Evolutionary conservation across 1,284 basidiomycete genomes (phyloP).

Genomic region (Rhodotorula sp.): DNA sequence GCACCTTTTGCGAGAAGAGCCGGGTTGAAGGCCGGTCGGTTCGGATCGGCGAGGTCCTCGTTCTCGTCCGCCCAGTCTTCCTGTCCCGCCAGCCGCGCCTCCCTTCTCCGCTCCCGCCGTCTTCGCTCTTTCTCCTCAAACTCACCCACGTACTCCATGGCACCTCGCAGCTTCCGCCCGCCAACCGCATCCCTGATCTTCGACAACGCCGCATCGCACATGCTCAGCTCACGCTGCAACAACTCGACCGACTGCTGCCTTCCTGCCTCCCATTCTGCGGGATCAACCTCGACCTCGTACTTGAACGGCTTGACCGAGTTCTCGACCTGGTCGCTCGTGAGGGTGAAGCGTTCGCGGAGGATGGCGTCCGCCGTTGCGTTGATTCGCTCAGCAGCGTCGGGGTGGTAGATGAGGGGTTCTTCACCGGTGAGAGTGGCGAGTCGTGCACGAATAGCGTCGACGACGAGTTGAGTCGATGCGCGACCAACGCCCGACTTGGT

Average conservation of each 20-base stretch:
- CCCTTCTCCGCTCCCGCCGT: slow-evolving; percentile 54
- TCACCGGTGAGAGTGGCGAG: slow-evolving; percentile 82
- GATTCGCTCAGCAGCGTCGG: slow-evolving; percentile 79
- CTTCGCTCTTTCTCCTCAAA: slow-evolving; percentile 79
- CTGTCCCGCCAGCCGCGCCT: slow-evolving; percentile 43
- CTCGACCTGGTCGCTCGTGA: slow-evolving; percentile 97
- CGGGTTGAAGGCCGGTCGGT: slow-evolving; percentile 66
- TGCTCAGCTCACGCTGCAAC: slow-evolving; percentile 75
- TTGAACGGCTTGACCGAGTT: slow-evolving; percentile 99
- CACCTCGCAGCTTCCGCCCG: slow-evolving; percentile 70
- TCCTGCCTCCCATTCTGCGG: slow-evolving; percentile 85
- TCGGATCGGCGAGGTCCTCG: slow-evolving; percentile 53
- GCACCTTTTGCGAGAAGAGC: slow-evolving; percentile 84
- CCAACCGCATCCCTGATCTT: slow-evolving; percentile 85
- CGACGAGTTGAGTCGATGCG: slow-evolving; percentile 89
- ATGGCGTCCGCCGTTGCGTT: slow-evolving; percentile 89
- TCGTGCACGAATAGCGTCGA: slow-evolving; percentile 81
- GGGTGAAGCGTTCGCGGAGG: slow-evolving; percentile 81
- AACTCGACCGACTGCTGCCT: slow-evolving; percentile 69
- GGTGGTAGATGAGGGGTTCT: slow-evolving; percentile 91
- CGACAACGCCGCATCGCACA: slow-evolving; percentile 81
- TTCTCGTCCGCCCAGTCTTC: slow-evolving; percentile 45
- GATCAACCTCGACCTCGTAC: slow-evolving; percentile 84
- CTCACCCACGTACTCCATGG: slow-evolving; percentile 77
- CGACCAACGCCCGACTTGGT: slow-evolving; percentile 97